phyloP scores from a whole-genome alignment of 371 early-diverging fungal species.

The Syncephalastrum sp. region DNA sequence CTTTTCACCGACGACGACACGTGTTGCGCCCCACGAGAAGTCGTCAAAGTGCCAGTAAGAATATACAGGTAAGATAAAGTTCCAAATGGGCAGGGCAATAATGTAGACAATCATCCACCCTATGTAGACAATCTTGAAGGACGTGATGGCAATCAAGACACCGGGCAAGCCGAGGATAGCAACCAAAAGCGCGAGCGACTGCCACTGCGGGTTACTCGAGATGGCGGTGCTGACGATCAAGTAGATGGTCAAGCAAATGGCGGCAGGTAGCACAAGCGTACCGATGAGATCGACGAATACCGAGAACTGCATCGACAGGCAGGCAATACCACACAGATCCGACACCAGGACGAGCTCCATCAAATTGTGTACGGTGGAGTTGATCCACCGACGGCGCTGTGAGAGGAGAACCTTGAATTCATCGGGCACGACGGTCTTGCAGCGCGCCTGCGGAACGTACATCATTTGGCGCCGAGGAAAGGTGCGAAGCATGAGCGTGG shows the following conservation, averaged over 20 bases:
- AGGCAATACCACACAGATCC: slow-evolving; percentile 85
- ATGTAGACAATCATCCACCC: slow-evolving; percentile 72
- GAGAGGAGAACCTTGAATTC: slow-evolving; percentile 75
- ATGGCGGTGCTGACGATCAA: slow-evolving; percentile 54
- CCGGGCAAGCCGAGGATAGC: slow-evolving; percentile 82
- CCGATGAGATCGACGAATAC: slow-evolving; percentile 82
- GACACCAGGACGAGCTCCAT: slow-evolving; percentile 87
- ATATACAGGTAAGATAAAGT: slow-evolving; percentile 89
- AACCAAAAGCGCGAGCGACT: slow-evolving; percentile 67
- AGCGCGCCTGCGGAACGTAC: slow-evolving; percentile 89
- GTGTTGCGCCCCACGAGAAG: slow-evolving; percentile 91
- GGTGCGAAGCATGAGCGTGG: slow-evolving; percentile 90
- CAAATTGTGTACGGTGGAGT: slow-evolving; percentile 87
- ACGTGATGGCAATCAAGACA: slow-evolving; percentile 84
- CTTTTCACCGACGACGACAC: slow-evolving; percentile 72
- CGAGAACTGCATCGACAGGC: slow-evolving; percentile 86
- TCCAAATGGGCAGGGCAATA: slow-evolving; percentile 91
- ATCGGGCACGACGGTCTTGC: slow-evolving; percentile 83
- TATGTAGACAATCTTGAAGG: slow-evolving; percentile 76
- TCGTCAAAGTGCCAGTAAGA: slow-evolving; percentile 98
- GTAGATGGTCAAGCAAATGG: slow-evolving; percentile 63
- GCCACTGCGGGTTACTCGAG: slow-evolving; percentile 44
- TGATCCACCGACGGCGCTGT: slow-evolving; percentile 93
- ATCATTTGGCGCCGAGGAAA: slow-evolving; percentile 92
- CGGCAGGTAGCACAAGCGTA: slow-evolving; percentile 80